Base-by-base conservation (phyloP, 164 flowering plant species). In the Nelumbo lutea region DNA sequence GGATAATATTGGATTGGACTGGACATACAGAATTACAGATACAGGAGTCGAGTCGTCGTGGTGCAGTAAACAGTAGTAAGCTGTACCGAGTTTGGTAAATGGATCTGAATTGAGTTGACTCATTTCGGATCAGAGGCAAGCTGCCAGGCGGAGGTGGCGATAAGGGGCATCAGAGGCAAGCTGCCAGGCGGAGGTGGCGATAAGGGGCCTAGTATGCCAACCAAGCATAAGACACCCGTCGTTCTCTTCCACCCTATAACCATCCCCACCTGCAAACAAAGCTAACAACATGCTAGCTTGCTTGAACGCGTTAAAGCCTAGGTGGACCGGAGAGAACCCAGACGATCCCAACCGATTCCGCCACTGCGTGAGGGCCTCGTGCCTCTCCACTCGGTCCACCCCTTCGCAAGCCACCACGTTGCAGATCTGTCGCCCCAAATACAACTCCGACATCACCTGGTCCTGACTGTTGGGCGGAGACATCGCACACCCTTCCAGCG, bases 371-470 rank as follows among this genome's bases (percentile, higher is more conserved):
- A 91, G 55, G 3, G 85, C 72, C 80, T 91, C 95, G 73, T 91
- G 95, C 42, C 97, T 68, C 82, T 89, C 97, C 1, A 86, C 86
- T 58, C 95, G 81, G 56, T 87, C 88, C 51, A 63, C 2, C 3
- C 97, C 97, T 67, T 91, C 97, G 62, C 88, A 86, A 0, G 93
- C 95, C 76, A 91, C 91, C 76, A 91, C 87, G 73, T 91, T 88
- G 68, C 86, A 85, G 38, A 91, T 88, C 82, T 91, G 93, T 70
- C 80, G 71, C 27, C 96, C 93, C 48, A 90, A 51, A 64, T 85
- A 88, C 64, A 80, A 59, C 84, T 88, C 96, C 55, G 93, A 80
- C 93, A 88, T 86, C 58, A 83, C 61, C 78, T 75, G 79, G 73
- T 86, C 93, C 62, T 83, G 81, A 15, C 71, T 42, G 52, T 68